These are phyloP conservation scores for Saturnispora halmiae DNA, from an alignment of 805 yeast genomes.

Conservation along the genomic window DNA sequence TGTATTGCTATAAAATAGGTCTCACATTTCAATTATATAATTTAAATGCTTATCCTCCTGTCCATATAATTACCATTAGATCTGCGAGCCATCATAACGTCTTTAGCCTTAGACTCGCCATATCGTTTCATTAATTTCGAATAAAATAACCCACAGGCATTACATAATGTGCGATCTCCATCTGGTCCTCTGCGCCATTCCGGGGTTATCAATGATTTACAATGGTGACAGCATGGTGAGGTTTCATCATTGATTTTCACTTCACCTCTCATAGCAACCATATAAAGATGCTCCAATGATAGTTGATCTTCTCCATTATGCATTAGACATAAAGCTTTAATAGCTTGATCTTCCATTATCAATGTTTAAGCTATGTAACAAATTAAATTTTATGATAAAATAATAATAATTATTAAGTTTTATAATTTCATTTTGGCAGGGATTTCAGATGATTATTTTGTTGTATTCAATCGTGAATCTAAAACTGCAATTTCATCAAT, in stretches of 20 bases:
- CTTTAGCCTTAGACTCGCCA: slow-evolving; percentile 45
- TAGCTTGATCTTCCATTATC: slow-evolving; percentile 27
- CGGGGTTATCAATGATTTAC: slow-evolving; percentile 55
- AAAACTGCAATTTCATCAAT: slow-evolving; percentile 77
- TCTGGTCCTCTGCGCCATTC: slow-evolving; percentile 82
- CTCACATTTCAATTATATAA: too few species aligned
- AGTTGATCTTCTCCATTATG: slow-evolving; percentile 12
- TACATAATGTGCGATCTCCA: slow-evolving; percentile 68
- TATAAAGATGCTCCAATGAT: neutral
- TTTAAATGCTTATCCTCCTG: slow-evolving; percentile 18
- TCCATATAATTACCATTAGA: slow-evolving; percentile 22
- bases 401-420: neutral
- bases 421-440: too few species aligned
- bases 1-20: too few species aligned
- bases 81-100: slow-evolving; percentile 29
- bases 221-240: slow-evolving; percentile 24
- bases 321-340: slow-evolving; percentile 23
- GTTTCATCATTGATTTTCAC: neutral
- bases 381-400: neutral
- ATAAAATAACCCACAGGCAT: slow-evolving; percentile 74
- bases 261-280: neutral
- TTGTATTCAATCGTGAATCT: slow-evolving; percentile 46
- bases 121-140: slow-evolving; percentile 54
- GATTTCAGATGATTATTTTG: too few species aligned
- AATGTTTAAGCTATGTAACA: too few species aligned